phyloP scores from a whole-genome alignment of 129 eudicot genomes.

The Oenanthe sinensis region DNA sequence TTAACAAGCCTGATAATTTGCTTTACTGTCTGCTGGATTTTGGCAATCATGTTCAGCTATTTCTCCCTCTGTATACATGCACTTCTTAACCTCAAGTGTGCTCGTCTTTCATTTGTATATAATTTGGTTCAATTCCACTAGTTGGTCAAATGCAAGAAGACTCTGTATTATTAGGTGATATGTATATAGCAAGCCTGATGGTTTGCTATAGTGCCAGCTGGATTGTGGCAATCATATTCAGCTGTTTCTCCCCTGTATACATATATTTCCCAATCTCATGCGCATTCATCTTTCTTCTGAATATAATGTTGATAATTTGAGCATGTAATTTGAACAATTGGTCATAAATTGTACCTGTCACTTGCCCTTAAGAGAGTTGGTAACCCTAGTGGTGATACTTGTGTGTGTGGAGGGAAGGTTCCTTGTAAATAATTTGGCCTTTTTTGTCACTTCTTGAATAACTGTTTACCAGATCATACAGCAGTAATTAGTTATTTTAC shows the following conservation, averaged over 20 bases:
- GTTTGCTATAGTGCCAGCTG: background rate
- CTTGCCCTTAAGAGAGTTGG: background rate
- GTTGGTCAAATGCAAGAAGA: too few species aligned
- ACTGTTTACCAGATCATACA: background rate
- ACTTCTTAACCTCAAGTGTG: too few species aligned
- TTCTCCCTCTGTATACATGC: background rate
- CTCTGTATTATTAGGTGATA: background rate
- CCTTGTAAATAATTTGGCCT: background rate
- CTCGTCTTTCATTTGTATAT: too few species aligned
- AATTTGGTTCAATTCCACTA: too few species aligned
- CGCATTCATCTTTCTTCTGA: background rate
- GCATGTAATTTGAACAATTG: background rate
- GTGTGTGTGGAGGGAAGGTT: background rate
- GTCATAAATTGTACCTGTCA: background rate
- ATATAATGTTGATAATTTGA: background rate
- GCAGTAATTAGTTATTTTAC: background rate
- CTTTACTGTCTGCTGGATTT: background rate
- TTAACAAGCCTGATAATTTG: background rate
- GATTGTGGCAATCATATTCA: background rate
- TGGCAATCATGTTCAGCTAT: background rate
- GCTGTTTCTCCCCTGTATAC: background rate
- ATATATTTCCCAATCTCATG: background rate
- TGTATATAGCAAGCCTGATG: background rate
- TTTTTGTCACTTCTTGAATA: background rate
- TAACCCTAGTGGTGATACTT: background rate